Evolutionary conservation across 371 early-diverging fungal genomes (phyloP).

Genomic region (Circinella minor): DNA sequence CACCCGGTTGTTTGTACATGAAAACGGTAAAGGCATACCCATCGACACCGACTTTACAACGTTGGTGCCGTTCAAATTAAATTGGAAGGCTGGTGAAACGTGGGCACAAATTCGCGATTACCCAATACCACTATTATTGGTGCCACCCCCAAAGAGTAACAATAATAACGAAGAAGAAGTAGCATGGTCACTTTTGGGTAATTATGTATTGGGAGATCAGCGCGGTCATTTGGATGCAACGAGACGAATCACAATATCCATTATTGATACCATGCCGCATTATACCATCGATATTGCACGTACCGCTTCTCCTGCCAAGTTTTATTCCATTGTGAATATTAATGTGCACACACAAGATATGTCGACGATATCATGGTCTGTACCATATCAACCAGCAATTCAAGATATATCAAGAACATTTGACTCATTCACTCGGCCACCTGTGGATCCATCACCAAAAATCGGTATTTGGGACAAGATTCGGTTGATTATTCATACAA

Average conservation of each 20-base stretch:
- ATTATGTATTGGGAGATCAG: conserved; percentile 52
- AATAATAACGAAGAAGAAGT: neutral
- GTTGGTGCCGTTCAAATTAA: conserved; percentile 59
- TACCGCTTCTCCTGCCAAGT: conserved; percentile 64
- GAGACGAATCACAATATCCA: conserved; percentile 27
- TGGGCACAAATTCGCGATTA: conserved; percentile 65
- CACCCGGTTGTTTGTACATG: conserved; percentile 62
- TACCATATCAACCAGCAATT: conserved; percentile 67
- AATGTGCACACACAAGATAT: conserved; percentile 43
- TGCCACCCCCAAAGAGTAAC: conserved; percentile 40
- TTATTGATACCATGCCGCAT: conserved; percentile 14
- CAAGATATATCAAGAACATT: conserved; percentile 66
- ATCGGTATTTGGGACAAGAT: conserved; percentile 84
- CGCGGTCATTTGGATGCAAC: conserved; percentile 41
- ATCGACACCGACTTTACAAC: conserved; percentile 57
- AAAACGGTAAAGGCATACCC: conserved; percentile 64
- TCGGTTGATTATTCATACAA: conserved; percentile 70
- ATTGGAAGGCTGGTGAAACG: conserved; percentile 45
- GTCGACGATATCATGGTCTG: conserved; percentile 60
- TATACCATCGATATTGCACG: conserved; percentile 54
- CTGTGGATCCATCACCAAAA: conserved; percentile 68
- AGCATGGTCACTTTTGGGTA: conserved; percentile 46
- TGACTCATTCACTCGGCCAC: conserved; percentile 68
- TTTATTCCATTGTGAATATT: conserved; percentile 62
- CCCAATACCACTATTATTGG: conserved; percentile 54